A percentile compares a stretch with the other conserved stretches of the same genome.
phyloP scores from a whole-genome alignment of 2,329 filamentous ascomycete species.

The Colletotrichum cordylinicola region DNA sequence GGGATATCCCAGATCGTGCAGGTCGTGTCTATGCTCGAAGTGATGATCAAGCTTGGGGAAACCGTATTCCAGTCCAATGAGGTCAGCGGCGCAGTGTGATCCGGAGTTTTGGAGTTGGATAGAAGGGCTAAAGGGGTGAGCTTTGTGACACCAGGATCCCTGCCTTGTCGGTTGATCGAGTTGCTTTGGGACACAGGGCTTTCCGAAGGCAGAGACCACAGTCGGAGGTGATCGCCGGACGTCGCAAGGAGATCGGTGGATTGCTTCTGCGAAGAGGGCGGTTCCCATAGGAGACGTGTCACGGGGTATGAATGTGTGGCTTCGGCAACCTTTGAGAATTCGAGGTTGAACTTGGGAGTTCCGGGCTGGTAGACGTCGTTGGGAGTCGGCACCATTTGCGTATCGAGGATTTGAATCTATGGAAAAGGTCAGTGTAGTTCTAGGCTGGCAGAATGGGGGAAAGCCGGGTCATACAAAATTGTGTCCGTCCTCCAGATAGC shows the following conservation, averaged over 20 bases:
- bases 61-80: slow-evolving; percentile 98
- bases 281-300: slow-evolving; percentile 94
- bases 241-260: slow-evolving; percentile 94
- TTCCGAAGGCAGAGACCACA: slow-evolving; percentile 89
- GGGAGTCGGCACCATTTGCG: slow-evolving; percentile 75
- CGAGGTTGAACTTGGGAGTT: slow-evolving; percentile 76
- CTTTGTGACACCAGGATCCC: slow-evolving; percentile 72
- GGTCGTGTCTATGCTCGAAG: slow-evolving; percentile 97
- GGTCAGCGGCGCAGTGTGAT: slow-evolving; percentile 95
- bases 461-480: slow-evolving; percentile 76
- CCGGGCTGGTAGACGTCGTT: slow-evolving; percentile 73
- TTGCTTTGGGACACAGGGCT: slow-evolving; percentile 66
- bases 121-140: slow-evolving; percentile 90
- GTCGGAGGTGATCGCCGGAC: slow-evolving; percentile 88
- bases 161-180: slow-evolving; percentile 64
- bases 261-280: slow-evolving; percentile 92
- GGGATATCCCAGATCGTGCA: slow-evolving; percentile 99
- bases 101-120: slow-evolving; percentile 97
- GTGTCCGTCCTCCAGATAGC: slow-evolving; percentile 96
- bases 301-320: slow-evolving; percentile 98
- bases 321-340: slow-evolving; percentile 93
- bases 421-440: slow-evolving; percentile 21
- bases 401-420: slow-evolving; percentile 96
- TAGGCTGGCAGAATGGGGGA: not conserved
- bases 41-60: slow-evolving; percentile 96